These are phyloP conservation scores for Cryoendolithus antarcticus DNA, from an alignment of 2,329 filamentous ascomycete species.

Conservation along the genomic window DNA sequence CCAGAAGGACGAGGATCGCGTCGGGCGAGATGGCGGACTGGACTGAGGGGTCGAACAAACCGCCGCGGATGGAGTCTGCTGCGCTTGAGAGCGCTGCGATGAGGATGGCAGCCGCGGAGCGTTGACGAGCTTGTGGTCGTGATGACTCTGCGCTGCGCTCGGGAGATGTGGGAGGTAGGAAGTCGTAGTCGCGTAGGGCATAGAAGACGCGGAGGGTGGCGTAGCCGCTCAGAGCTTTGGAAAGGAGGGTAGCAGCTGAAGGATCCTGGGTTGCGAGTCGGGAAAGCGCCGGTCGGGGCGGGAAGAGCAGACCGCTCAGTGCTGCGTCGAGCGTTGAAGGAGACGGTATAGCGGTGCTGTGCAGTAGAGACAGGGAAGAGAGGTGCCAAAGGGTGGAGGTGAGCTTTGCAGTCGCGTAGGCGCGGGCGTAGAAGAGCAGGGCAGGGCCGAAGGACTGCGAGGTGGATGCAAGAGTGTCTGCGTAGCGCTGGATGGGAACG, in stretches of 20 bases:
- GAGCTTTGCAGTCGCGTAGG: conserved; percentile 65
- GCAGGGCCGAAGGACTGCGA: conserved; percentile 60
- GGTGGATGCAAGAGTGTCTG: conserved; percentile 60
- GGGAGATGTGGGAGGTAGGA: conserved; percentile 17
- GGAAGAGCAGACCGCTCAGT: conserved; percentile 56
- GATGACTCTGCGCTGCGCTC: conserved; percentile 29
- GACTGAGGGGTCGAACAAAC: conserved; percentile 68
- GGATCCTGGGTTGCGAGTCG: conserved; percentile 61
- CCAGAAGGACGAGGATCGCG: conserved; percentile 69
- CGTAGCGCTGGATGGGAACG: conserved; percentile 53
- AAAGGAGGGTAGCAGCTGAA: conserved; percentile 71
- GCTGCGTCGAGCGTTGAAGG: conserved; percentile 59
- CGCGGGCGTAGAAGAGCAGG: conserved; percentile 80
- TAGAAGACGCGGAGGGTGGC: conserved; percentile 85
- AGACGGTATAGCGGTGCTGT: conserved; percentile 69
- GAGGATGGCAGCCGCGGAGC: conserved; percentile 60
- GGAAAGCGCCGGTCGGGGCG: conserved; percentile 59
- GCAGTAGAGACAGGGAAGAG: conserved; percentile 74
- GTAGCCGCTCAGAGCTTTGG: conserved; percentile 80
- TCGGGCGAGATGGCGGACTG: conserved; percentile 82
- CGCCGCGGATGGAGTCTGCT: conserved; percentile 81
- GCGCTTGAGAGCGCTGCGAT: conserved; percentile 73
- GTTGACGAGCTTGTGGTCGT: conserved; percentile 48
- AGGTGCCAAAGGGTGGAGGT: conserved; percentile 77
- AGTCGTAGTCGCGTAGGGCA: conserved; percentile 63